Evolutionary conservation across 2,329 filamentous ascomycete species (phyloP), one percentile per base, ranked within the genome.

Genomic region (Tolypocladium ophioglossoides): DNA sequence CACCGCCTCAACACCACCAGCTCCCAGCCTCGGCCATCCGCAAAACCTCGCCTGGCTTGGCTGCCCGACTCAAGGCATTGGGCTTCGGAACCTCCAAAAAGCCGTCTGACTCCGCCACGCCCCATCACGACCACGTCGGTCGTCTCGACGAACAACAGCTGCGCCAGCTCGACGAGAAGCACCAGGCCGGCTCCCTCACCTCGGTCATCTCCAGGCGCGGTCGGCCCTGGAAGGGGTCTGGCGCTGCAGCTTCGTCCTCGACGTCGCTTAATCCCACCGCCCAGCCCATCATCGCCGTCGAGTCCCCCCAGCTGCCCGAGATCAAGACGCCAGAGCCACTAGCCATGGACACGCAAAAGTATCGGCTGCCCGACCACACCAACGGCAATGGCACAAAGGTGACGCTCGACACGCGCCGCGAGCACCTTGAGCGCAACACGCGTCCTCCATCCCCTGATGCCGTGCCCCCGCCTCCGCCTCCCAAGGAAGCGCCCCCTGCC

Each of bases 331-430:
- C 72, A 18, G 72, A 76, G 52, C 75, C 76, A 55, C 63, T 83
- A 68, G 78, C 79, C 59, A 84, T 86, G 78, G 86, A 90, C 70
- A 85, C 81, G 54, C 79, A 86, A 65, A 89, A 90, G 69, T 90
- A 89, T 66, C 80, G 83, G 47, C 72, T 89, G 66, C 85, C 86
- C 54, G 86, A 90, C 68, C 80, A 85, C 66, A 79, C 74, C 52
- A 85, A 83, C 70, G 78, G 82, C 70, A 80, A 89, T 75, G 82
- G 83, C 70, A 78, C 83, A 66, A 85, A 86, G 65, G 78, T 77
- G 41, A 80, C 81, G 57, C 71, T 76, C 35, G 78, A 81, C 39
- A 82, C 74, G 46, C 78, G 78, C 54, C 74, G 75, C 59, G 79
- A 83, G 59, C 82, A 84, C 58, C 67, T 85, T 54, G 77, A 82